Percentiles rank a stretch among this genome's conserved stretches.
These are phyloP conservation scores for Perkinsus olseni DNA, from an alignment of 169 alveolate species.

Conservation along the genomic window DNA sequence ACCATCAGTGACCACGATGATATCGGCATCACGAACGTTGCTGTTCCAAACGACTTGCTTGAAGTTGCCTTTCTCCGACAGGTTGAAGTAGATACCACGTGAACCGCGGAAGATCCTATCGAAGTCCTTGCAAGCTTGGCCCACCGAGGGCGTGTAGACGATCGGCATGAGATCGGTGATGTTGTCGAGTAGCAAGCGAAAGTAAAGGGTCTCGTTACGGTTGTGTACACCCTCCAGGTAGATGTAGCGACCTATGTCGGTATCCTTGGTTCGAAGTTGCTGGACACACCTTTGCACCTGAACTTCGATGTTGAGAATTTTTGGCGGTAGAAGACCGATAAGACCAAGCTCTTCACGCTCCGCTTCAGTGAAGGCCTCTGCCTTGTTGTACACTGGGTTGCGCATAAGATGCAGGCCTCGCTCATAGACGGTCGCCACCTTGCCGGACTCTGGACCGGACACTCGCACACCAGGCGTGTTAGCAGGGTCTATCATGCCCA, in stretches of 20 bases:
- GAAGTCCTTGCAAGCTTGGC: conserved; percentile 36
- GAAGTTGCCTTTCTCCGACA: neutral
- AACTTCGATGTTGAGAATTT: conserved; percentile 22
- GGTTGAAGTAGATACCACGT: neutral
- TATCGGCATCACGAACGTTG: conserved; percentile 16
- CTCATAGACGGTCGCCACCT: conserved; percentile 1
- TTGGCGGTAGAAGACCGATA: conserved; percentile 33
- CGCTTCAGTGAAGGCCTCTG: conserved; percentile 26
- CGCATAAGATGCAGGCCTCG: conserved; percentile 35
- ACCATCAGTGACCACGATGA: conserved; percentile 61
- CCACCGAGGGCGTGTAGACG: conserved; percentile 49
- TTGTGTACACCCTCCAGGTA: conserved; percentile 32
- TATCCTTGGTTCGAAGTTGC: neutral
- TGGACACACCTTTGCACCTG: conserved; percentile 22
- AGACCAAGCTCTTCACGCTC: conserved; percentile 30
- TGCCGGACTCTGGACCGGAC: neutral
- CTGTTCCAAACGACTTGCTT: neutral
- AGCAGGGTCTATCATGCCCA: neutral
- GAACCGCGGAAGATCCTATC: conserved; percentile 5
- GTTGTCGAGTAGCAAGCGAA: conserved; percentile 24
- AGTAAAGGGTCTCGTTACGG: conserved; percentile 33
- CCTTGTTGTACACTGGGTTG: conserved; percentile 36
- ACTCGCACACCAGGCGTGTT: neutral
- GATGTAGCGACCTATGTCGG: conserved; percentile 26
- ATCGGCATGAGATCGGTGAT: conserved; percentile 38